Evolutionary conservation across 805 yeast species (phyloP).

Genomic region (Komagataella pseudopastoris): DNA sequence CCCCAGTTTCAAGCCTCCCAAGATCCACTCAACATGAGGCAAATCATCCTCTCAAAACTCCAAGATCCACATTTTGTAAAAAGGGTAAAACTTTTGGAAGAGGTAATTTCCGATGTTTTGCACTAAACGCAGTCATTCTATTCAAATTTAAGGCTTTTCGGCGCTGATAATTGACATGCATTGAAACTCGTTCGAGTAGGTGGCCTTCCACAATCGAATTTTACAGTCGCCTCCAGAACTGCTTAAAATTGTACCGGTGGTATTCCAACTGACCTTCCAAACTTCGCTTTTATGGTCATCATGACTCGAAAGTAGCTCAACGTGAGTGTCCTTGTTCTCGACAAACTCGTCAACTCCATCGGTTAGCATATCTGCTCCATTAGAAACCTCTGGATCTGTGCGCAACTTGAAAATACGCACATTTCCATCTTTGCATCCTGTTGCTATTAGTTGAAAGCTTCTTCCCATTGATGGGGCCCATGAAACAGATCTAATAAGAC

Average conservation of each 20-base stretch:
- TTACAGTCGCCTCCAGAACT: constrained; percentile 95
- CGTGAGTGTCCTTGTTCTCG: constrained; percentile 13
- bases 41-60: neutral
- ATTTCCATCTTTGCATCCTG: constrained; percentile 91
- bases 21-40: neutral
- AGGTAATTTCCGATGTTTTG: neutral
- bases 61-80: neutral
- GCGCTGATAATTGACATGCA: constrained; percentile 66
- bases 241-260: constrained; percentile 84
- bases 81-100: neutral
- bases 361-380: neutral
- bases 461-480: constrained; percentile 98
- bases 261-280: constrained; percentile 94
- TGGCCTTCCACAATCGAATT: constrained; percentile 83
- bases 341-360: neutral
- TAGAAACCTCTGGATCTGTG: constrained; percentile 21
- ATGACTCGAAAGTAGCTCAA: constrained; percentile 53
- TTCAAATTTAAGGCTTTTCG: neutral
- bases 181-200: constrained; percentile 74
- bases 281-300: constrained; percentile 80
- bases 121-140: neutral
- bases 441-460: constrained; percentile 76
- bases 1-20: neutral
- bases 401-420: constrained; percentile 73
- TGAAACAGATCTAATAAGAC: constrained; percentile 73